Conservation (phyloP, 352 stramenopile genomes). For the Pythium dissimile region DNA sequence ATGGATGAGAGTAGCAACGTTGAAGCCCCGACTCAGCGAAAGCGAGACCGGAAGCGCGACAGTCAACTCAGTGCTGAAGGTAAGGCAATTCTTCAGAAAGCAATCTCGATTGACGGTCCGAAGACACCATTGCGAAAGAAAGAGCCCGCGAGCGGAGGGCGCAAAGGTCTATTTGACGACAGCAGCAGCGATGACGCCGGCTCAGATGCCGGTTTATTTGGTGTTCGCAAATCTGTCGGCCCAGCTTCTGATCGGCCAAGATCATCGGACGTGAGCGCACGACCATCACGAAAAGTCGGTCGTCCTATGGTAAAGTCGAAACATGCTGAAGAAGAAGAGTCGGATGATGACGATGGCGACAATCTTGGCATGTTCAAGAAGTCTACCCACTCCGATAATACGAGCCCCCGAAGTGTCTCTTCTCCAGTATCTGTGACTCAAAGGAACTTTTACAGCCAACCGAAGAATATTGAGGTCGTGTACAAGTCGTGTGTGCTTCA, state of each 20-base stretch:
- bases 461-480: constrained; percentile 29
- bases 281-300: background rate
- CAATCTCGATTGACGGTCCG: constrained; percentile 34
- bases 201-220: constrained; percentile 50
- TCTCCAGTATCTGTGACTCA: constrained; percentile 9
- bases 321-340: background rate
- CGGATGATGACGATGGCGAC: constrained; percentile 10
- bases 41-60: constrained; percentile 56
- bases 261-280: background rate
- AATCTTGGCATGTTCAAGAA: background rate
- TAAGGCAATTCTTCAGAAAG: constrained; percentile 72
- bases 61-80: constrained; percentile 73
- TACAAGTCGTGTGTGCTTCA: constrained; percentile 55
- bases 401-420: constrained; percentile 17
- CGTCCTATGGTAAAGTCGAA: background rate
- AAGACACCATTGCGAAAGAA: constrained; percentile 22
- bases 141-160: constrained; percentile 24
- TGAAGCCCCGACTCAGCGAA: constrained; percentile 11
- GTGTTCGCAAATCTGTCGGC: constrained; percentile 18
- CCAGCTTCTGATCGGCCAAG: background rate
- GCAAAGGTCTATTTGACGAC: constrained; percentile 78
- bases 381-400: constrained; percentile 3
- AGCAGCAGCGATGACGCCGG: constrained; percentile 55
- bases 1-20: constrained; percentile 39
- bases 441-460: constrained; percentile 8